A percentile compares a stretch with the other conserved stretches of the same genome.
Evolutionary conservation across 1,139 yeast species (phyloP).

Genomic region (Scheffersomyces titani): DNA sequence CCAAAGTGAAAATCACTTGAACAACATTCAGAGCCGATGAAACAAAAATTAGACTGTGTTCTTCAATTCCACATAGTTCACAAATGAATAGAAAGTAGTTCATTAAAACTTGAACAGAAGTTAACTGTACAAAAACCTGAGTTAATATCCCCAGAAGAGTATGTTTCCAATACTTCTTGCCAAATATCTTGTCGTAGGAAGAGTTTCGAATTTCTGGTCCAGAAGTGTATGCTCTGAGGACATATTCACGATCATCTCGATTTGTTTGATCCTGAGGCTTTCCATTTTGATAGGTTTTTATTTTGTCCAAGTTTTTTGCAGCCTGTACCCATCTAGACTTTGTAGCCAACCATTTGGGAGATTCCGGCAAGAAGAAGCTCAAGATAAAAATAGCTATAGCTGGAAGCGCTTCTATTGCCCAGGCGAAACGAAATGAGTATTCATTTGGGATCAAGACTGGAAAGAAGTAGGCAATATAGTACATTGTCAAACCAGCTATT

Average conservation of each 20-base stretch:
- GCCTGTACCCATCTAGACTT: conserved; percentile 34
- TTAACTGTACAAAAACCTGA: conserved; percentile 28
- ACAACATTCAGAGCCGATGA: conserved; percentile 24
- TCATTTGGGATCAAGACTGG: conserved; percentile 12
- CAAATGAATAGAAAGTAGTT: conserved; percentile 28
- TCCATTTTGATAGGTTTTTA: conserved; percentile 4
- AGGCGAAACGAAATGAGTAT: conserved; percentile 22
- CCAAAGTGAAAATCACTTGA: conserved; percentile 22
- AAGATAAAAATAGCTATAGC: conserved; percentile 39
- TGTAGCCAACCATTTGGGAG: conserved; percentile 39
- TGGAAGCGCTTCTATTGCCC: conserved; percentile 25
- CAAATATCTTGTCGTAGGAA: conserved; percentile 21
- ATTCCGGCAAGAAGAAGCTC: conserved; percentile 44
- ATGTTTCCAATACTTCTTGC: conserved; percentile 19
- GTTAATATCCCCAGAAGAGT: conserved; percentile 23
- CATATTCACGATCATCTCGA: conserved; percentile 24
- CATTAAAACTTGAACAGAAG: conserved; percentile 23
- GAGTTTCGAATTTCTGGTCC: conserved; percentile 21
- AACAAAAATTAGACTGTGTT: conserved; percentile 14
- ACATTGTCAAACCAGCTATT: conserved; percentile 24
- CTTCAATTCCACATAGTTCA: conserved; percentile 29
- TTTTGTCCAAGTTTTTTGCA: conserved; percentile 23
- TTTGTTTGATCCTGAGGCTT: conserved; percentile 11
- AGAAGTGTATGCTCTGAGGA: conserved; percentile 26
- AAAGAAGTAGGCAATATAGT: conserved; percentile 20